Evolutionary conservation across 345 rosid genomes (phyloP).

Genomic region (Populus euphratica): DNA sequence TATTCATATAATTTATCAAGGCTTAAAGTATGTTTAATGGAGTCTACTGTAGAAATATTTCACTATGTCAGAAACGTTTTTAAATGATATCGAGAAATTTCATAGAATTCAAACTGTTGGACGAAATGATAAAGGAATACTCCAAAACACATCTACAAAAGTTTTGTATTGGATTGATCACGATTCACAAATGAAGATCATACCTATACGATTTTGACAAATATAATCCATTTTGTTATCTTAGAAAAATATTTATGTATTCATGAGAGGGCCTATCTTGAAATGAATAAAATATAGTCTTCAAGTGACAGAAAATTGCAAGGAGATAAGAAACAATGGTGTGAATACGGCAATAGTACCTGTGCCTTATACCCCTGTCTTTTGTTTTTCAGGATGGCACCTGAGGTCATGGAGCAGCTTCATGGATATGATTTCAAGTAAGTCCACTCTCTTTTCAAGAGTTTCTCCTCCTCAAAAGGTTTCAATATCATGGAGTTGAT

Average conservation of each 20-base stretch:
- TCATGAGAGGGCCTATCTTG: too few relatives aligned
- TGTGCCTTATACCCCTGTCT: background rate
- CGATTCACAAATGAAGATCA: background rate
- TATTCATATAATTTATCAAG: background rate
- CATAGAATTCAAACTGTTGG: background rate
- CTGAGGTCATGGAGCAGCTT: slow-evolving; percentile 98
- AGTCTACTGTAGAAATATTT: background rate
- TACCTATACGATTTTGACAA: background rate
- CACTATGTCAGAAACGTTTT: background rate
- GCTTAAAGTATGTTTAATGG: background rate
- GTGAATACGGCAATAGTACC: background rate
- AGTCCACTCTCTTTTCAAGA: slow-evolving; percentile 23
- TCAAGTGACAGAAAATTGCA: too few relatives aligned
- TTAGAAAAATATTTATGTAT: background rate
- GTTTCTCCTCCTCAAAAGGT: slow-evolving; percentile 6
- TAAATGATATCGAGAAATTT: background rate
- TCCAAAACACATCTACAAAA: background rate
- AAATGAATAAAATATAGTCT: too few relatives aligned
- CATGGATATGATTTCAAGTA: slow-evolving; percentile 98
- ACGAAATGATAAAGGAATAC: background rate
- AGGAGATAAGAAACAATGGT: too few relatives aligned
- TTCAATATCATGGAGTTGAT: slow-evolving; percentile 16
- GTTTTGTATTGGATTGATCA: background rate
- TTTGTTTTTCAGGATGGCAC: slow-evolving; percentile 83
- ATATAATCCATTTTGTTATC: background rate